phyloP scores from a whole-genome alignment of 2,329 filamentous ascomycete species.

The Diaporthe citri region DNA sequence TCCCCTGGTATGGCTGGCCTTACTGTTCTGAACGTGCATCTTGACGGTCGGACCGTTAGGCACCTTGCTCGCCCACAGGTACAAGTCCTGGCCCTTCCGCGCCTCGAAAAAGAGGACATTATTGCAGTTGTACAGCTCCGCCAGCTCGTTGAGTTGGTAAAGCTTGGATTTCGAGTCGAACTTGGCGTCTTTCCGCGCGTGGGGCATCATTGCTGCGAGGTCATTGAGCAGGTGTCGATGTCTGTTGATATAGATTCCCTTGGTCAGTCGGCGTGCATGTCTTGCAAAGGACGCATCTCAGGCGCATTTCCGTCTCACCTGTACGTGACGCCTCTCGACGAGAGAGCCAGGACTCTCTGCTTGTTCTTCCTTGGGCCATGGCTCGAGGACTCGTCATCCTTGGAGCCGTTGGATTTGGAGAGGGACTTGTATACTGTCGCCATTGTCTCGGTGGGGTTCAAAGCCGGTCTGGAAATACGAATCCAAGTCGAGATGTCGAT shows the following conservation, averaged over 20 bases:
- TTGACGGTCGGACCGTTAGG: slow-evolving; percentile 78
- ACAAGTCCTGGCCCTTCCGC: slow-evolving; percentile 92
- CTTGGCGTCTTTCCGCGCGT: slow-evolving; percentile 94
- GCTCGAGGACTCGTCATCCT: slow-evolving; percentile 58
- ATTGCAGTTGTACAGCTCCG: slow-evolving; percentile 87
- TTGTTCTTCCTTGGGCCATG: slow-evolving; percentile 72
- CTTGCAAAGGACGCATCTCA: background rate
- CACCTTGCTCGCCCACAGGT: slow-evolving; percentile 92
- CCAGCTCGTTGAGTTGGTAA: slow-evolving; percentile 80
- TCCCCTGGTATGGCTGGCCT: slow-evolving; percentile 43
- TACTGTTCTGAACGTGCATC: slow-evolving; percentile 83
- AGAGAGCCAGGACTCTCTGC: slow-evolving; percentile 88
- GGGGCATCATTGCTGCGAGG: slow-evolving; percentile 87
- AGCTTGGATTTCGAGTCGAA: slow-evolving; percentile 96
- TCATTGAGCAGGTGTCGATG: slow-evolving; percentile 95
- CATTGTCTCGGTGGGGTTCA: slow-evolving; percentile 60
- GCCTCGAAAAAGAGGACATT: slow-evolving; percentile 96
- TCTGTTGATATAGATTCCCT: slow-evolving; percentile 58
- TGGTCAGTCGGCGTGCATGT: background rate
- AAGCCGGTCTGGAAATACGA: background rate
- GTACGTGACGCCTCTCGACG: slow-evolving; percentile 92
- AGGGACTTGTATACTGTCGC: slow-evolving; percentile 82
- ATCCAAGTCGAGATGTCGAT: background rate
- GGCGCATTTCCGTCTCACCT: slow-evolving; percentile 63
- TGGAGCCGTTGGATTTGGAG: slow-evolving; percentile 67